These are phyloP conservation scores for Begonia masoniana DNA, from an alignment of 306 rosid genomes.

Conservation along the genomic window DNA sequence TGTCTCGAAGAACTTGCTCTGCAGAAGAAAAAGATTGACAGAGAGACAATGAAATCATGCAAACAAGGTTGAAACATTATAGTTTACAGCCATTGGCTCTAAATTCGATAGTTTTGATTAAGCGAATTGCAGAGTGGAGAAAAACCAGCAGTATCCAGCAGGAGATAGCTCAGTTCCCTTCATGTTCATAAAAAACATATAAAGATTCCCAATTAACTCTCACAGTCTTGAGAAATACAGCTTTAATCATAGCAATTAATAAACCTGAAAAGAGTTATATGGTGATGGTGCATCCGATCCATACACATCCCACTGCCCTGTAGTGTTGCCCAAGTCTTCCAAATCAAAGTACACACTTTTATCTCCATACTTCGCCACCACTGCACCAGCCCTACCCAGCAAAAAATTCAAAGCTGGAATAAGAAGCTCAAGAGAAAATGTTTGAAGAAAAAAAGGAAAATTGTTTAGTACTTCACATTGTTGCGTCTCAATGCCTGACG, in stretches of 20 bases:
- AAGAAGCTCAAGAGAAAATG: neutral
- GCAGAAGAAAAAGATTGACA: neutral
- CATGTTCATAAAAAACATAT: too few species aligned
- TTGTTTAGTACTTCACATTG: neutral
- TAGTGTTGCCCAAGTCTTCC: conserved; percentile 80
- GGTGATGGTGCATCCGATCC: conserved; percentile 92
- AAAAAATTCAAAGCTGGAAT: neutral
- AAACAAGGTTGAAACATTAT: too few species aligned
- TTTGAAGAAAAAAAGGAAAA: too few species aligned
- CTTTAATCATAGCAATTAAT: too few species aligned
- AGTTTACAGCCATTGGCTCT: too few species aligned
- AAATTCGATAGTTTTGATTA: too few species aligned
- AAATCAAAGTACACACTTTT: conserved; percentile 82
- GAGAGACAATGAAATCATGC: too few species aligned
- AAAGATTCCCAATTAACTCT: too few species aligned
- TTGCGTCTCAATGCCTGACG: conserved; percentile 36
- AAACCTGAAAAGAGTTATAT: conserved; percentile 77
- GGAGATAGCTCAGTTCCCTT: too few species aligned
- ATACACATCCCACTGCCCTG: conserved; percentile 90
- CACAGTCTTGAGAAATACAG: too few species aligned
- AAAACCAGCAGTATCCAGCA: too few species aligned
- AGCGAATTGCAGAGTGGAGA: too few species aligned
- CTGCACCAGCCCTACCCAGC: conserved; percentile 33
- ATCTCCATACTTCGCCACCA: conserved; percentile 84
- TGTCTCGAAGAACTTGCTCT: conserved; percentile 99